Evolutionary conservation across 768 basidiomycete genomes (phyloP).

Genomic region (Polyporus arcularius): DNA sequence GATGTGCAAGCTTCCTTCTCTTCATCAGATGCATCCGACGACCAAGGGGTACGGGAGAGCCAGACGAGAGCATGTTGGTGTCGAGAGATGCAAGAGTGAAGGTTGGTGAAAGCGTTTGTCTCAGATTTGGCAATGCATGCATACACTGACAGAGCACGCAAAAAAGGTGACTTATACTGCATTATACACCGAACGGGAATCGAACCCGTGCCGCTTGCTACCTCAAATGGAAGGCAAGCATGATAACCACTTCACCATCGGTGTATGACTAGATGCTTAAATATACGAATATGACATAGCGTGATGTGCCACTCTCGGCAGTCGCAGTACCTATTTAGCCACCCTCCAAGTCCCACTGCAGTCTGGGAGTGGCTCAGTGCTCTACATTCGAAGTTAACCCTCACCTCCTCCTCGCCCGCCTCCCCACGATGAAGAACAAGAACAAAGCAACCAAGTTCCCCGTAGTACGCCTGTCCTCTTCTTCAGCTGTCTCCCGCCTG

Average conservation of each 20-base stretch:
- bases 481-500: background rate
- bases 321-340: background rate
- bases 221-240: constrained; percentile 76
- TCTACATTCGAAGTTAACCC: background rate
- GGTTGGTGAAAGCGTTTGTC: background rate
- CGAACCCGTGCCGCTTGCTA: constrained; percentile 45
- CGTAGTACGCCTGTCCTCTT: constrained; percentile 59
- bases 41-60: background rate
- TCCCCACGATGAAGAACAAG: constrained; percentile 78
- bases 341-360: background rate
- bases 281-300: too few species aligned
- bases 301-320: too few species aligned
- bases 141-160: background rate
- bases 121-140: background rate
- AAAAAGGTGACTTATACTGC: too few species aligned
- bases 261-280: constrained; percentile 29
- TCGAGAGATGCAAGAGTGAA: background rate
- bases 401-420: too few species aligned
- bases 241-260: constrained; percentile 92
- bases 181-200: constrained; percentile 37
- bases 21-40: constrained; percentile 5
- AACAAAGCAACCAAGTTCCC: constrained; percentile 92
- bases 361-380: background rate
- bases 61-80: background rate
- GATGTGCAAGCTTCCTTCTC: constrained; percentile 4